These are phyloP conservation scores for Nothomitra cinnamomea DNA, from an alignment of 2,329 filamentous ascomycete genomes.

Conservation along the genomic window DNA sequence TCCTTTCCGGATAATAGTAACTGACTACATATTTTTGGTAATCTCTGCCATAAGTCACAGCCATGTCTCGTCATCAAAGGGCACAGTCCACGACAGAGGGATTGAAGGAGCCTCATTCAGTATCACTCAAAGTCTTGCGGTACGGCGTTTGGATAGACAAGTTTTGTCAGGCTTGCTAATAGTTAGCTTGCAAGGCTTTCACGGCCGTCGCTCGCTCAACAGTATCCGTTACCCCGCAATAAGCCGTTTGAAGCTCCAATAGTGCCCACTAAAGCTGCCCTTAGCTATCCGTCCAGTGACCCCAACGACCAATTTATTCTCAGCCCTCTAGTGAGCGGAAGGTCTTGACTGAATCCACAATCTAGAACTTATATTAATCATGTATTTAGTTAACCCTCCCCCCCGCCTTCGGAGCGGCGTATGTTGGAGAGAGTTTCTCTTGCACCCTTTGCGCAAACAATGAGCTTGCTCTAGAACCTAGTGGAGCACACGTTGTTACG, in stretches of 20 bases:
- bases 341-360: background rate
- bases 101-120: conserved; percentile 58
- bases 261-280: conserved; percentile 45
- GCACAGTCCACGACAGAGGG: conserved; percentile 5
- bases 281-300: conserved; percentile 47
- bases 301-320: conserved; percentile 36
- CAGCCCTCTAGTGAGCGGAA: conserved; percentile 30
- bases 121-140: conserved; percentile 63
- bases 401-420: conserved; percentile 80
- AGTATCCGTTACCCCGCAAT: conserved; percentile 44
- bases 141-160: conserved; percentile 15
- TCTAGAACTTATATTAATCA: background rate
- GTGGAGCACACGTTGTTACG: conserved; percentile 36
- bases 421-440: conserved; percentile 87
- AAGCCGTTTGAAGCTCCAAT: conserved; percentile 27
- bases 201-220: conserved; percentile 57
- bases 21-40: background rate
- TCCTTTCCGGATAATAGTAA: background rate
- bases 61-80: conserved; percentile 4
- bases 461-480: conserved; percentile 36
- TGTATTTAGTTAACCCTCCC: conserved; percentile 53
- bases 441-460: conserved; percentile 96
- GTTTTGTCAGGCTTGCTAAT: background rate
- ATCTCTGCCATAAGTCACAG: no score
- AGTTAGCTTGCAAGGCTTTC: conserved; percentile 45